Base-by-base conservation (phyloP, 1,139 yeast genomes). In the Yamadazyma oceani region DNA sequence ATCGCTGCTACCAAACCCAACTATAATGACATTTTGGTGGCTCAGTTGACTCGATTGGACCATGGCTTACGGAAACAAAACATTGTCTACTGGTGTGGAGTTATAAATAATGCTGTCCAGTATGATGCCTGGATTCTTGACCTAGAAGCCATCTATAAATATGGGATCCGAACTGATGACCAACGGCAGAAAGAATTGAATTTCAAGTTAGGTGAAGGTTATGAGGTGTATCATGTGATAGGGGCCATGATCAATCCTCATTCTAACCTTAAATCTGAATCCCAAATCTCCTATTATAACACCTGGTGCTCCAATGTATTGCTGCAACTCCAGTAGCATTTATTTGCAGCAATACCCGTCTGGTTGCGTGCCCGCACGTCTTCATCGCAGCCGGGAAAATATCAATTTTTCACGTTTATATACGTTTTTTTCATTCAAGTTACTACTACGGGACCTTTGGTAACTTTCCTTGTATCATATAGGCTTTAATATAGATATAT, bases 121-220 rank as follows among this genome's bases (percentile, higher is more conserved):
- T 75, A 73, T 36, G 79, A 75, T 43, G 65, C 71, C 23, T 82
- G 89, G 89, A 62, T 69, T 10, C 45, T 53, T 8, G 69, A 69
- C 13, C 47, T 80, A 17, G 80, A 77, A 46, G 54, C 58, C 29
- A 57, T 54, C 35, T 71, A 60, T 44, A 60, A 66, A 49, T 61
- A 57, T 47, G 66, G 67, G n/a, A 35, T 45, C 46, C 32, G 36
- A 19, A 44, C 38, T 26, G 46, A 43, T 16, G 55, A 56, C 17
- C 55, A 53, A 10, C 52, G 51, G 31, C 52, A 52, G n/a, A 39
- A 49, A 21, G 75, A 70, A 44, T 44, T 50, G 11, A 51, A 44
- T 12, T 69, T 62, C 14, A 57, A 60, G 43, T 44, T 60, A 2
- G 75, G 75, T 1, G 37, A 42, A 8, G 69, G 65, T 3, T 60